These are phyloP conservation scores for Aspergillus terreus DNA, from an alignment of 2,329 filamentous ascomycete genomes.

Conservation along the genomic window DNA sequence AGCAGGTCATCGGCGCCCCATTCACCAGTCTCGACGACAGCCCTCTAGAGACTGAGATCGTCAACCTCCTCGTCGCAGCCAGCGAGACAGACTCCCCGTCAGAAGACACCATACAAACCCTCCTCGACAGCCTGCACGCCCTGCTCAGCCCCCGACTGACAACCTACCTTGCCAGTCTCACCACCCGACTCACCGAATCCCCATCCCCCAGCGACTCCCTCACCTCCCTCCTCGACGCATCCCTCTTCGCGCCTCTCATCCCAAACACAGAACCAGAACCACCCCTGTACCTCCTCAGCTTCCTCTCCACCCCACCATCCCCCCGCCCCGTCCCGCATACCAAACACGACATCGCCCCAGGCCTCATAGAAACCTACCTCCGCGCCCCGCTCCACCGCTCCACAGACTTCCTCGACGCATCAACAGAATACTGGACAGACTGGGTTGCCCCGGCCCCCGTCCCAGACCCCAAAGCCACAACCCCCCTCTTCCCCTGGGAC, in stretches of 20 bases:
- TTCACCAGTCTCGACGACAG: constrained; percentile 28
- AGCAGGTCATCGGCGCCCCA: constrained; percentile 39
- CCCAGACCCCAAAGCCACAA: neutral
- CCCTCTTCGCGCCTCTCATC: constrained; percentile 30
- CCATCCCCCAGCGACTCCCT: constrained; percentile 29
- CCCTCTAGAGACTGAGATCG: constrained; percentile 15
- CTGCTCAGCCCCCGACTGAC: constrained; percentile 22
- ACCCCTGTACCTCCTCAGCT: constrained; percentile 39
- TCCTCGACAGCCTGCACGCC: constrained; percentile 13
- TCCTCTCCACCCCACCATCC: constrained; percentile 28
- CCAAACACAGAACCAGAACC: constrained; percentile 1
- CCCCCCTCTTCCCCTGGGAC: constrained; percentile 43
- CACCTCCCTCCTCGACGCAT: constrained; percentile 30
- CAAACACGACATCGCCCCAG: constrained; percentile 38
- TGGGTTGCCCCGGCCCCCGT: constrained; percentile 26
- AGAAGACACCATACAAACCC: neutral
- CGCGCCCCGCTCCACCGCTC: constrained; percentile 31
- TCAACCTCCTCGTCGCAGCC: constrained; percentile 13
- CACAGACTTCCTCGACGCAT: constrained; percentile 43
- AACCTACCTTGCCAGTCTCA: constrained; percentile 31
- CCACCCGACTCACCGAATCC: constrained; percentile 22
- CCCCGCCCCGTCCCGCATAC: constrained; percentile 17
- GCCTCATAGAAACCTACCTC: constrained; percentile 42
- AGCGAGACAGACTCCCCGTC: neutral
- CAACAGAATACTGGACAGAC: constrained; percentile 46